Conservation (phyloP, 352 stramenopile genomes). For the Phytophthora aleatoria region DNA sequence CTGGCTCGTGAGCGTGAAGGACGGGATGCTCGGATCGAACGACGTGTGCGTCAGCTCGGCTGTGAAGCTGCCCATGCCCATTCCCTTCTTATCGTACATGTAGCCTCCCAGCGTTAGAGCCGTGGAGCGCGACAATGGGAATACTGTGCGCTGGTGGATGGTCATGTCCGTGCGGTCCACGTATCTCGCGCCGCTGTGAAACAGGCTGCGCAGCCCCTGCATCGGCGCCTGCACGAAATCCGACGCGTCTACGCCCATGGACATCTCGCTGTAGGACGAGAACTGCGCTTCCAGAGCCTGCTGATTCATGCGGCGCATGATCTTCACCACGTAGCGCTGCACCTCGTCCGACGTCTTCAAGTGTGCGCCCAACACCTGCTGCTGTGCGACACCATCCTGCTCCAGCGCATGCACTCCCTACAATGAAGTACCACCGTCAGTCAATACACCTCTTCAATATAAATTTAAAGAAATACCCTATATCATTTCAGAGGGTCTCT, state of each 20-base stretch:
- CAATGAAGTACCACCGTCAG: background rate
- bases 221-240: constrained; percentile 72
- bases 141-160: constrained; percentile 75
- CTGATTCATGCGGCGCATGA: constrained; percentile 71
- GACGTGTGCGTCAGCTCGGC: constrained; percentile 68
- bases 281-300: constrained; percentile 78
- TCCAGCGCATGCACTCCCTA: constrained; percentile 69
- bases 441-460: constrained; percentile 7
- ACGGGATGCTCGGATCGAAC: constrained; percentile 63
- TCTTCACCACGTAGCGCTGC: constrained; percentile 56
- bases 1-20: constrained; percentile 66
- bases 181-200: constrained; percentile 50
- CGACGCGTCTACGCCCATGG: constrained; percentile 78
- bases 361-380: constrained; percentile 48
- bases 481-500: constrained; percentile 9
- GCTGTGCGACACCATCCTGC: constrained; percentile 44
- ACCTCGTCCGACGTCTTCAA: constrained; percentile 54
- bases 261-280: constrained; percentile 81
- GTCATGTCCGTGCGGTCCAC: constrained; percentile 79
- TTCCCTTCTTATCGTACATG: constrained; percentile 79
- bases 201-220: constrained; percentile 54
- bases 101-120: constrained; percentile 79
- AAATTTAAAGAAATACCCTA: constrained; percentile 1
- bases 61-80: constrained; percentile 78
- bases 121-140: constrained; percentile 61